Evolutionary conservation across 331 rosid species (phyloP).

Genomic region (Ulmus americana): DNA sequence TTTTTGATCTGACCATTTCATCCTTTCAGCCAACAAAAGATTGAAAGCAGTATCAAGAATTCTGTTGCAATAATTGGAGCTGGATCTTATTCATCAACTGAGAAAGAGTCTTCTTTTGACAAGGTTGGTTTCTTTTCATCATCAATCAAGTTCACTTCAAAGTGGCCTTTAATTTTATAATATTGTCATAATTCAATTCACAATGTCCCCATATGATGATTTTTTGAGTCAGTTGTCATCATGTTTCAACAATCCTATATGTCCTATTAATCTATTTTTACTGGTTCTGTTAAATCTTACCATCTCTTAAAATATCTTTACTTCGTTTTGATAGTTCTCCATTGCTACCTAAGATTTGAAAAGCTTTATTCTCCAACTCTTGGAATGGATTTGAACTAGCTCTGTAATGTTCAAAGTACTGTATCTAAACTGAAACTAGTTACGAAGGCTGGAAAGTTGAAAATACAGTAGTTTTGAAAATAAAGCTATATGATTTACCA

Average conservation of each 20-base stretch:
- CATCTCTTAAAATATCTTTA: not conserved
- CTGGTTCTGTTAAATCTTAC: not conserved
- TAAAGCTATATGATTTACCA: not conserved
- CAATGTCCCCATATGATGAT: not conserved
- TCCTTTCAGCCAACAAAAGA: constrained; percentile 43
- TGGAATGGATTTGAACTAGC: not conserved
- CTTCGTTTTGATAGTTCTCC: not conserved
- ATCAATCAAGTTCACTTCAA: constrained; percentile 6
- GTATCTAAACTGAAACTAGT: not conserved
- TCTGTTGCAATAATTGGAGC: constrained; percentile 37
- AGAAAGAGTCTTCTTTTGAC: constrained; percentile 66
- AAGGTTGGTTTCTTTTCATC: constrained; percentile 47
- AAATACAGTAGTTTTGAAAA: not conserved
- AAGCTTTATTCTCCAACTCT: not conserved
- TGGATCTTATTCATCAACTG: constrained; percentile 30
- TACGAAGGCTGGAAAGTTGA: not conserved
- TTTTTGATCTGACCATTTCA: not conserved
- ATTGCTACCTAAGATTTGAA: not conserved
- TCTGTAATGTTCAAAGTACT: not conserved
- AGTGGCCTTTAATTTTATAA: not conserved
- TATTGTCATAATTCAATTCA: not conserved
- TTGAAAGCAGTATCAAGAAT: constrained; percentile 35
- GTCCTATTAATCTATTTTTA: constrained; percentile 9
- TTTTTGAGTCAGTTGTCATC: not conserved
- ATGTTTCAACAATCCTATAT: not conserved